Conservation (phyloP, 148 eudicot species). For the Cornus florida region DNA sequence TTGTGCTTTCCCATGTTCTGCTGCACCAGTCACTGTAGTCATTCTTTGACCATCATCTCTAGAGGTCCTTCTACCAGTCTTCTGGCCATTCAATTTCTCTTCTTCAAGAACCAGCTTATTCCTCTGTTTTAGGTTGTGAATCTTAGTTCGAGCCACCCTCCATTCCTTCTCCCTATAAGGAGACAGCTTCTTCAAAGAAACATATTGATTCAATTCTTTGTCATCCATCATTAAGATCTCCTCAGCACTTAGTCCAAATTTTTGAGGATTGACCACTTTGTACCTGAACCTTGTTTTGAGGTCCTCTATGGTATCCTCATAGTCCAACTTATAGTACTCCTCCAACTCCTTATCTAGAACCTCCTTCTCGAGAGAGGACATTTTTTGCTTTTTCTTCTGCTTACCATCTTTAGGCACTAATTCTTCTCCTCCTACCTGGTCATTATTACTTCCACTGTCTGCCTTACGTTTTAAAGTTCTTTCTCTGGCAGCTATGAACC, state of each 20-base stretch:
- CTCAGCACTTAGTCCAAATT: constrained; percentile 57
- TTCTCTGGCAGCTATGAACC: constrained; percentile 57
- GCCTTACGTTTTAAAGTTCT: constrained; percentile 36
- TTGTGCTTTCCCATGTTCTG: constrained; percentile 22
- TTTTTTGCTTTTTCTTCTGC: constrained; percentile 55
- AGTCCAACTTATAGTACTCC: constrained; percentile 79
- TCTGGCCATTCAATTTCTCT: constrained; percentile 22
- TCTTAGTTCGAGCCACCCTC: constrained; percentile 58
- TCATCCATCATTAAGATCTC: constrained; percentile 72
- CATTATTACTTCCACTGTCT: constrained; percentile 18
- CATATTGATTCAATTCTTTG: constrained; percentile 84
- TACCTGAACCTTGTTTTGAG: constrained; percentile 88
- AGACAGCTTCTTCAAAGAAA: constrained; percentile 81
- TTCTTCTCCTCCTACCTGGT: constrained; percentile 18
- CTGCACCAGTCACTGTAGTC: background rate
- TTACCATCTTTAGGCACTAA: constrained; percentile 35
- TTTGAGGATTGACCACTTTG: constrained; percentile 50
- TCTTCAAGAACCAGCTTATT: constrained; percentile 27
- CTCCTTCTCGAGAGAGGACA: constrained; percentile 44
- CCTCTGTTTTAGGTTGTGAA: constrained; percentile 33
- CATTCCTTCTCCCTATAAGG: constrained; percentile 85
- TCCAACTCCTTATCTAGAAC: constrained; percentile 67
- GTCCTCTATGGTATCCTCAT: constrained; percentile 82
- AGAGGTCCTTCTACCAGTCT: constrained; percentile 26
- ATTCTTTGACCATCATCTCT: constrained; percentile 19